Percentiles rank a stretch among this genome's conserved stretches.
phyloP scores from a whole-genome alignment of 2,329 filamentous ascomycete species.

The Monosporascus sp. region DNA sequence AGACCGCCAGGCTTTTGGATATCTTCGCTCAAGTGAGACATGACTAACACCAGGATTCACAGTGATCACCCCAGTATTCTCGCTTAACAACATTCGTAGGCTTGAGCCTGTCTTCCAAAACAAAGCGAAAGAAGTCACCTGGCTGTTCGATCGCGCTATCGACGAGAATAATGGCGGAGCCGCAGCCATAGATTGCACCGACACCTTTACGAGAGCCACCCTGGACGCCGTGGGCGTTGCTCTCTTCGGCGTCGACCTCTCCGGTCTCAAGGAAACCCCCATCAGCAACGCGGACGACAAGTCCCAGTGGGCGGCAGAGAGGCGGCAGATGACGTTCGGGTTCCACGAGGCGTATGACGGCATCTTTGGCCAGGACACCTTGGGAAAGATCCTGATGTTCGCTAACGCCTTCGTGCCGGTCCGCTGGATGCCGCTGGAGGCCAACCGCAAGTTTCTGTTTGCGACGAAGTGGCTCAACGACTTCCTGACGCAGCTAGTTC shows the following conservation, averaged over 20 bases:
- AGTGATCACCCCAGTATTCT: slow-evolving; percentile 4
- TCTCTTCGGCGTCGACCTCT: slow-evolving; percentile 5
- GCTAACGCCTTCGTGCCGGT: slow-evolving; percentile 6
- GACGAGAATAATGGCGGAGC: background rate
- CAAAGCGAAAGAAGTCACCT: background rate
- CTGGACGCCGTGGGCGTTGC: slow-evolving; percentile 9
- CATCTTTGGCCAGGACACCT: slow-evolving; percentile 5
- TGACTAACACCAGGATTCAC: background rate
- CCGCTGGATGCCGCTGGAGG: slow-evolving; percentile 7
- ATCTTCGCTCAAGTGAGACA: background rate
- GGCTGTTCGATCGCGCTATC: background rate
- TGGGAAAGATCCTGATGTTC: slow-evolving; percentile 6
- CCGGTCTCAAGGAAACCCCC: background rate
- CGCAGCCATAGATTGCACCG: slow-evolving; percentile 6
- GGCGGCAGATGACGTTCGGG: background rate
- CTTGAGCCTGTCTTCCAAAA: slow-evolving; percentile 2
- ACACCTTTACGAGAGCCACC: slow-evolving; percentile 6
- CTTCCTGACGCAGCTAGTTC: slow-evolving; percentile 2
- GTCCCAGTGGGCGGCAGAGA: background rate
- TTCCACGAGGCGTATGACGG: slow-evolving; percentile 9
- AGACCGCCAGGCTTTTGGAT: no score
- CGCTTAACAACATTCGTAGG: slow-evolving; percentile 6
- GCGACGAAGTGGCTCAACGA: slow-evolving; percentile 6
- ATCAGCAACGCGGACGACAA: background rate
- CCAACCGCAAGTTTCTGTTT: slow-evolving; percentile 5